phyloP scores from a whole-genome alignment of 2,329 filamentous ascomycete species.

The Trichoderma atroviride region DNA sequence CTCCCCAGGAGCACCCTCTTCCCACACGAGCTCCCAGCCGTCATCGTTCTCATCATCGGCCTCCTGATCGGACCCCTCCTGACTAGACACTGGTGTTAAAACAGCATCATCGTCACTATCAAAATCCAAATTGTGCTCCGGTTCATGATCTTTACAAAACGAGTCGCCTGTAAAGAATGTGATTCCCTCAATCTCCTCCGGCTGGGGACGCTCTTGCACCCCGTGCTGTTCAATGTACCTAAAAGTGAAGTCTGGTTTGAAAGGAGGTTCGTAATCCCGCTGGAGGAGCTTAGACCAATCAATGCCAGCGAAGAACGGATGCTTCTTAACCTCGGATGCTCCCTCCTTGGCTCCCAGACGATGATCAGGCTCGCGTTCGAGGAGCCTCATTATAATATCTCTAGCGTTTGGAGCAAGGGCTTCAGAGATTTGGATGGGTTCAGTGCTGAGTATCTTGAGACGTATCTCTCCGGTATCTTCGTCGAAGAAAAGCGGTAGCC shows the following conservation, averaged over 20 bases:
- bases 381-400: background rate
- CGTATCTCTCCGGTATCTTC: background rate
- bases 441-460: background rate
- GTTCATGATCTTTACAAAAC: background rate
- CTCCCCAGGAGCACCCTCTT: background rate
- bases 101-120: background rate
- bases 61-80: background rate
- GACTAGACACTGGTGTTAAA: background rate
- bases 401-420: background rate
- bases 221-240: background rate
- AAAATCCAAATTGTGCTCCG: background rate
- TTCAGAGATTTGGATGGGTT: background rate
- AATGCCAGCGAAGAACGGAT: constrained; percentile 21
- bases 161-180: background rate
- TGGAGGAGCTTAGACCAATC: constrained; percentile 10
- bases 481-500: constrained; percentile 85
- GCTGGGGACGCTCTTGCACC: background rate
- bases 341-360: background rate
- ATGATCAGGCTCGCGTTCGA: background rate
- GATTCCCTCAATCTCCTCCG: too few relatives aligned
- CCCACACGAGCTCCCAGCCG: constrained; percentile 10
- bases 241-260: constrained; percentile 9
- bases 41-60: background rate
- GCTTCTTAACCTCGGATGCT: constrained; percentile 9
- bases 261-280: constrained; percentile 8